Conservation (phyloP, 2,329 filamentous ascomycete genomes). For the Aphanoascus verrucosus region DNA sequence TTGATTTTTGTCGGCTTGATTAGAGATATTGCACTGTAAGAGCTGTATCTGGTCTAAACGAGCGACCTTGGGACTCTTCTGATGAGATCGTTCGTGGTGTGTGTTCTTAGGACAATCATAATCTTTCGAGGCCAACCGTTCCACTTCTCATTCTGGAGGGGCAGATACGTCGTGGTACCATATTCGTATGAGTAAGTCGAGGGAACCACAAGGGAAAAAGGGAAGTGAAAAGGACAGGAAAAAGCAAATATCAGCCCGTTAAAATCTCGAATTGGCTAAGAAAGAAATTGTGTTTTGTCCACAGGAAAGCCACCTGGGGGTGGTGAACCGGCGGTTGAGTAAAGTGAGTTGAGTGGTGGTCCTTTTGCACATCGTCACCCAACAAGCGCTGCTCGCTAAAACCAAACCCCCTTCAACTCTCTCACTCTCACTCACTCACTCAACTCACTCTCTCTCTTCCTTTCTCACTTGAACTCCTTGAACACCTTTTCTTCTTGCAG, state of each 20-base stretch:
- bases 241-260: not conserved
- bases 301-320: not conserved
- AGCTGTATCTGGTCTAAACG: too few species aligned
- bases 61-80: too few species aligned
- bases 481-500: conserved; percentile 1
- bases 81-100: too few species aligned
- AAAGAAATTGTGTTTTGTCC: not conserved
- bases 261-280: not conserved
- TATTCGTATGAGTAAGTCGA: not conserved
- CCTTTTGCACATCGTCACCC: not conserved
- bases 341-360: not conserved
- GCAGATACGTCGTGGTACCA: conserved; percentile 1
- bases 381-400: conserved; percentile 5
- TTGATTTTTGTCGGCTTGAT: too few species aligned
- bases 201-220: not conserved
- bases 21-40: too few species aligned
- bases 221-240: not conserved
- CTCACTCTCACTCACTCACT: not conserved
- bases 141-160: not conserved
- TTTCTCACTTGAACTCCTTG: not conserved
- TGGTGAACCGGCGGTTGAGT: not conserved
- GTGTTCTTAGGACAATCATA: not conserved
- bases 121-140: not conserved
- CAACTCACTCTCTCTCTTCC: not conserved
- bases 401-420: conserved; percentile 11